Evolutionary conservation across 148 eudicot species (phyloP).

Genomic region (Silene latifolia): DNA sequence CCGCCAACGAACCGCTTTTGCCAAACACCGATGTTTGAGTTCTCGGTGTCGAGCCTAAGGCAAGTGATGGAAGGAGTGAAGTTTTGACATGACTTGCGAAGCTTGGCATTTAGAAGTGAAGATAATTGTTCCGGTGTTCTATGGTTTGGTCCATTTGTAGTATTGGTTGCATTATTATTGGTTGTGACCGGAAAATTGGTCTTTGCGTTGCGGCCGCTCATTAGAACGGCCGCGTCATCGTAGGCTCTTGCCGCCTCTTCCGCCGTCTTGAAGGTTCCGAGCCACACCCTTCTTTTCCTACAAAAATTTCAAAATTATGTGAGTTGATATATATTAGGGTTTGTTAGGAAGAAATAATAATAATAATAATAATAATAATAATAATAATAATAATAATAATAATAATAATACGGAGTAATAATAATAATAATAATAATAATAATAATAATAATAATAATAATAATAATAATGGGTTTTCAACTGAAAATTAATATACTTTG

Average conservation of each 20-base stretch:
- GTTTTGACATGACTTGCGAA: conserved; percentile 32
- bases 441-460: no score
- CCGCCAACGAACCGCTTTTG: conserved; percentile 42
- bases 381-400: no score
- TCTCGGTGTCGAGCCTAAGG: conserved; percentile 49
- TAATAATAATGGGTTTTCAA: no score
- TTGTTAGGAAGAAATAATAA: no score
- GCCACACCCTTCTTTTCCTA: conserved; percentile 58
- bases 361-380: no score
- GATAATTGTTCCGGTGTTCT: conserved; percentile 16
- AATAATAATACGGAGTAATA: no score
- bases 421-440: no score
- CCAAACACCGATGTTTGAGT: conserved; percentile 54
- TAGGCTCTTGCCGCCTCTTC: conserved; percentile 57
- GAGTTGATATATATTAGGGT: neutral
- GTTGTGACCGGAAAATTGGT: conserved; percentile 41
- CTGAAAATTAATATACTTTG: no score
- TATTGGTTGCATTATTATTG: neutral
- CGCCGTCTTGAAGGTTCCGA: conserved; percentile 57
- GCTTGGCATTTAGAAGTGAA: conserved; percentile 38
- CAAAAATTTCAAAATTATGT: neutral
- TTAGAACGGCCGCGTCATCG: conserved; percentile 48
- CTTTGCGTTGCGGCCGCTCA: conserved; percentile 51
- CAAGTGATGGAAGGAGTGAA: conserved; percentile 51
- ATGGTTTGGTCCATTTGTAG: neutral